These are phyloP conservation scores for Xylariales sp. DNA, from an alignment of 2,329 filamentous ascomycete genomes.

Conservation along the genomic window DNA sequence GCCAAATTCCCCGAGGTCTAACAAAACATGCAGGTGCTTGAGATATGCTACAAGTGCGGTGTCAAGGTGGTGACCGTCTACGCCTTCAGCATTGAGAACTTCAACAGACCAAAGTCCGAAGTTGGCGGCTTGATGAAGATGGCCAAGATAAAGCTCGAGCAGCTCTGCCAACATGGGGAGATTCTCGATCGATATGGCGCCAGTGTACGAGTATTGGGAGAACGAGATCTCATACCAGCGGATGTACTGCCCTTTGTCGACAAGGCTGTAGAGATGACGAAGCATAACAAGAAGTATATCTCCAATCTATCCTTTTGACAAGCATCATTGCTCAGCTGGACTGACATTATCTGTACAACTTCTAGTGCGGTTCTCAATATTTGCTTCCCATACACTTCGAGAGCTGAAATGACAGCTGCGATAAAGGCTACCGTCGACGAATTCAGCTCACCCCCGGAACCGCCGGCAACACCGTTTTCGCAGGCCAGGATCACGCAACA, in stretches of 20 bases:
- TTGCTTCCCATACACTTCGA: constrained; percentile 95
- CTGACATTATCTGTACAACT: constrained; percentile 11
- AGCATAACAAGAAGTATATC: constrained; percentile 75
- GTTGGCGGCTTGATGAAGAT: constrained; percentile 97
- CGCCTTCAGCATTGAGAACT: constrained; percentile 98
- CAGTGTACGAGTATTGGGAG: constrained; percentile 77
- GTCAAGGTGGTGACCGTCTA: constrained; percentile 97
- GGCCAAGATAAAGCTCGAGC: constrained; percentile 89
- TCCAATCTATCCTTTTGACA: no score
- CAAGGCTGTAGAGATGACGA: constrained; percentile 79
- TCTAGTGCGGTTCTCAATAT: constrained; percentile 71
- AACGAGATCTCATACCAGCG: constrained; percentile 75
- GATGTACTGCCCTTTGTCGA: constrained; percentile 90
- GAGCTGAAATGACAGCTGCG: constrained; percentile 90
- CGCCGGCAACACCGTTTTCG: constrained; percentile 71
- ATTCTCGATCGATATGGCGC: constrained; percentile 91
- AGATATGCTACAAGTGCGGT: constrained; percentile 96
- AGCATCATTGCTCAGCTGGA: not conserved
- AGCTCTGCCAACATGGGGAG: constrained; percentile 89
- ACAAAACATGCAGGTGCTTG: constrained; percentile 88
- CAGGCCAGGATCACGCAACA: constrained; percentile 83
- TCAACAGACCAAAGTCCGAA: constrained; percentile 93
- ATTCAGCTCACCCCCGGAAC: constrained; percentile 69
- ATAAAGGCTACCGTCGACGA: constrained; percentile 85
- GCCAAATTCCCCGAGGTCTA: no score